Percentiles rank a stretch among this genome's conserved stretches.
Evolutionary conservation across 2,329 filamentous ascomycete genomes (phyloP).

Genomic region (Fusarium sp.): DNA sequence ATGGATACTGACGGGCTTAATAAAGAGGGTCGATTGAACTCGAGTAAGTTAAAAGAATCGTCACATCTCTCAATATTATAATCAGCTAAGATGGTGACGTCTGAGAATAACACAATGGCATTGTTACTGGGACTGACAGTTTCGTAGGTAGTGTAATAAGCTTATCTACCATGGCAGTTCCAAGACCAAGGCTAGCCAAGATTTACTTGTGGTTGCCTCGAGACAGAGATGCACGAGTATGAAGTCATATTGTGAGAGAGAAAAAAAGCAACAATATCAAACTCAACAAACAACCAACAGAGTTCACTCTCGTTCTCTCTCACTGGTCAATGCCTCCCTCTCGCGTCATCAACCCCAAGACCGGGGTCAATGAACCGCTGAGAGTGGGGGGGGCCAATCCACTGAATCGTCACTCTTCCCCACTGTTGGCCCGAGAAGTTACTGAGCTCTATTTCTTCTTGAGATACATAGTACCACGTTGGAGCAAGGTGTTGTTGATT

Average conservation of each 20-base stretch:
- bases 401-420: conserved; percentile 21
- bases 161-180: not conserved
- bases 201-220: not conserved
- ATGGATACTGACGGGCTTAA: conserved; percentile 12
- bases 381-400: not conserved
- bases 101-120: not conserved
- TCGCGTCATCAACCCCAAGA: conserved; percentile 22
- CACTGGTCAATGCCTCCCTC: conserved; percentile 14
- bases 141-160: not conserved
- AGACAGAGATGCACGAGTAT: conserved; percentile 11
- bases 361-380: conserved; percentile 19
- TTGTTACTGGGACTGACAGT: not conserved
- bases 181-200: not conserved
- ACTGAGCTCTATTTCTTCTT: not conserved
- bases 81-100: not conserved
- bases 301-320: not conserved
- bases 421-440: conserved; percentile 6
- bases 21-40: conserved; percentile 8
- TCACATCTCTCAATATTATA: not conserved
- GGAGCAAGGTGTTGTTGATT: not conserved
- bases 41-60: not conserved
- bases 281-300: not conserved
- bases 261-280: not conserved
- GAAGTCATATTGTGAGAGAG: conserved; percentile 22
- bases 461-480: conserved; percentile 1